A percentile compares a stretch with the other conserved stretches of the same genome.
Evolutionary conservation across 345 rosid genomes (phyloP).

Genomic region (Jatropha curcas): DNA sequence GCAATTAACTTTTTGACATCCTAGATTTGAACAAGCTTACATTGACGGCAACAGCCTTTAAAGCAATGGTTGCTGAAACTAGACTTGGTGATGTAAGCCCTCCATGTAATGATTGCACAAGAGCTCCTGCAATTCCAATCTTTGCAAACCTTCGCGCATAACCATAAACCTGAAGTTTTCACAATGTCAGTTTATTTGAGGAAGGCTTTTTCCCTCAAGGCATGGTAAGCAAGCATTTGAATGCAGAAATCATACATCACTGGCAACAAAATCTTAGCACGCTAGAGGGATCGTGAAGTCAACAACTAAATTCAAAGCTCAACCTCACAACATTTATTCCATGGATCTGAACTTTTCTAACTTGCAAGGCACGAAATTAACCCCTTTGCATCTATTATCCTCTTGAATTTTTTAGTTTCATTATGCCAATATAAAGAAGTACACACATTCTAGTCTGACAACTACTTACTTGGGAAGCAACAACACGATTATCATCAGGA

Average conservation of each 20-base stretch:
- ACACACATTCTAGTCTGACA: not conserved
- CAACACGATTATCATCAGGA: constrained; percentile 87
- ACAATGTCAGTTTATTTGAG: not conserved
- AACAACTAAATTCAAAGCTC: not conserved
- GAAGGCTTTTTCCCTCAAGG: not conserved
- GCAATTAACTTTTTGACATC: constrained; percentile 5
- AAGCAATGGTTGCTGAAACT: constrained; percentile 73
- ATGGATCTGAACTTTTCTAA: not conserved
- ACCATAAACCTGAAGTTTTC: constrained; percentile 73
- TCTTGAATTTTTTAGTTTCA: not conserved
- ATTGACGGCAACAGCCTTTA: constrained; percentile 85
- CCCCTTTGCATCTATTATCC: not conserved
- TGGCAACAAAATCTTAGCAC: not conserved
- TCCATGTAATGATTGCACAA: constrained; percentile 59
- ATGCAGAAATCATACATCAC: not conserved
- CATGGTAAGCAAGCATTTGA: not conserved
- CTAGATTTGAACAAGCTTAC: constrained; percentile 41
- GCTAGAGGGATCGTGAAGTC: not conserved
- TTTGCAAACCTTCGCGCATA: constrained; percentile 88
- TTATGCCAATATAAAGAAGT: not conserved
- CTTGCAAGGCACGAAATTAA: not conserved
- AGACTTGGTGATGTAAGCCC: constrained; percentile 75
- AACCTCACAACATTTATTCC: not conserved
- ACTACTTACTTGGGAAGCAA: constrained; percentile 87
- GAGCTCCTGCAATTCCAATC: constrained; percentile 69